These are phyloP conservation scores for Boletus holoroseus DNA, from an alignment of 1,284 basidiomycete genomes.

Conservation along the genomic window DNA sequence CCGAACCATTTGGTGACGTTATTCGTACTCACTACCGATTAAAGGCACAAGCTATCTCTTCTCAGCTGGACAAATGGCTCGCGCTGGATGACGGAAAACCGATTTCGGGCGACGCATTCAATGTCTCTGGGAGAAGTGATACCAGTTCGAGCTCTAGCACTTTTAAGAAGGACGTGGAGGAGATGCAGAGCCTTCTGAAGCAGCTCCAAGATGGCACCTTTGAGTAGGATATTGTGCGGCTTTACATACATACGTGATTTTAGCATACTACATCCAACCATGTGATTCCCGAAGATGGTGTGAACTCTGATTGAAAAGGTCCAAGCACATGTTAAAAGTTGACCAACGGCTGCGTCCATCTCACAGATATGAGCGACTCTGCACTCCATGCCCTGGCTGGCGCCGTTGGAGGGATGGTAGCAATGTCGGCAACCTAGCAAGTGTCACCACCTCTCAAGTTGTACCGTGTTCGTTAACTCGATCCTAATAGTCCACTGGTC, in stretches of 20 bases:
- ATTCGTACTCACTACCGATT: slow-evolving; percentile 87
- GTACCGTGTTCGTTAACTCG: slow-evolving; percentile 16
- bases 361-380: slow-evolving; percentile 64
- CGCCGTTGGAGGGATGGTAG: slow-evolving; percentile 84
- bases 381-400: slow-evolving; percentile 87
- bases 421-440: slow-evolving; percentile 83
- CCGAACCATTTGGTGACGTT: slow-evolving; percentile 76
- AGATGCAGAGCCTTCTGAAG: slow-evolving; percentile 55
- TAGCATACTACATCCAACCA: not conserved
- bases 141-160: slow-evolving; percentile 47
- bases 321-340: not conserved
- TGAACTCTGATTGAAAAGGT: not conserved
- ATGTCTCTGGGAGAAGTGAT: slow-evolving; percentile 31
- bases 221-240: slow-evolving; percentile 7
- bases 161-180: slow-evolving; percentile 61
- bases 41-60: slow-evolving; percentile 63
- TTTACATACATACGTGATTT: slow-evolving; percentile 2
- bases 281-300: slow-evolving; percentile 12
- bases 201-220: slow-evolving; percentile 37
- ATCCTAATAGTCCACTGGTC: slow-evolving; percentile 69
- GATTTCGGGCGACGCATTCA: slow-evolving; percentile 52
- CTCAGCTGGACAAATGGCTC: slow-evolving; percentile 80
- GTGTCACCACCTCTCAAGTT: slow-evolving; percentile 26
- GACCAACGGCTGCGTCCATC: not conserved
- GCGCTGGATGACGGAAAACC: slow-evolving; percentile 61